Base-by-base conservation (phyloP, 306 rosid genomes). In the Alnus glutinosa region DNA sequence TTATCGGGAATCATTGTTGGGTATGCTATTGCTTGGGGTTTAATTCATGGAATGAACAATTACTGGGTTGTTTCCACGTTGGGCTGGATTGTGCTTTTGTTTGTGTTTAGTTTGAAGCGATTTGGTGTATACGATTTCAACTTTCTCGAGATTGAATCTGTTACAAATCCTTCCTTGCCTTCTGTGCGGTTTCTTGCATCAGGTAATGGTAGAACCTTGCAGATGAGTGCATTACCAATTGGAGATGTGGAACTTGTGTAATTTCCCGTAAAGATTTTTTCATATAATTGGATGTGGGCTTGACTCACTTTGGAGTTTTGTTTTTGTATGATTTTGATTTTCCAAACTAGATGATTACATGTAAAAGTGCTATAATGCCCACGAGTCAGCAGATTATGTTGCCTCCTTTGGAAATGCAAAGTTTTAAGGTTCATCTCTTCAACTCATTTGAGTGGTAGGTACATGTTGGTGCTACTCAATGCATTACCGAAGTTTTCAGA, bases 1-100 rank as follows among this genome's bases (percentile, higher is more conserved):
- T 89, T 95, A 58, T 87, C 98, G 8, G 98, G 98, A 83, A 92
- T 95, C 79, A 80, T 95, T 74, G 92, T 93, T 81, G 98, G 98
- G 70, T 95, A 95, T 91, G 90, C 98, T 66, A 88, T 95, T 79
- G 98, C 93, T 0, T 95, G 98, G 98, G 98, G 98, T 74, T 86
- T 95, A 87, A 90, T 95, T 74, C 95, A 90, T 66, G 98, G 98
- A 75, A 95, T 95, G 98, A 95, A 77, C 83, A 90, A 87, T 80
- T 92, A 84, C 76, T 95, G 98, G 98, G 94, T 94, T 12, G 74
- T 95, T 79, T 85, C 97, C 77, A 89, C 91, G 71, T 72, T 92
- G 70, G 98, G 98, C 75, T 95, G 98, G 98, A 81, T 86, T 79
- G 80, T 75, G 16, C 86, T 91, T 78, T 90, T 85, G 62, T 91